A percentile compares a stretch with the other conserved stretches of the same genome.
These are phyloP conservation scores for Steccherinum ochraceum DNA, from an alignment of 768 basidiomycete genomes.

Conservation along the genomic window DNA sequence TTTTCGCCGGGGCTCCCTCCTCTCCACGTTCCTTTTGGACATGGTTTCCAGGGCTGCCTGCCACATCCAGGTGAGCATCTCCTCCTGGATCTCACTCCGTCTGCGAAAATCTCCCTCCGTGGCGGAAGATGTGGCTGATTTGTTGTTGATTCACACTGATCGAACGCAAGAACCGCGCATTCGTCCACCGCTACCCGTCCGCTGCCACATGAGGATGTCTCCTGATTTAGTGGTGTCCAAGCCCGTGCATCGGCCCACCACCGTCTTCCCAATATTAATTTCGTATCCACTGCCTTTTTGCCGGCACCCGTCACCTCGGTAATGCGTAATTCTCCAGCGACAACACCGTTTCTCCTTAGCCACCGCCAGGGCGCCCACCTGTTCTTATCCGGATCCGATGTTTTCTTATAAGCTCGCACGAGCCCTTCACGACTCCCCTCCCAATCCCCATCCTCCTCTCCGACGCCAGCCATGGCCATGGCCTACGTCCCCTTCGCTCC, in stretches of 20 bases:
- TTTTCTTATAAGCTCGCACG: constrained; percentile 2
- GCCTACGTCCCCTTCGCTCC: background rate
- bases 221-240: constrained; percentile 7
- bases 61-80: background rate
- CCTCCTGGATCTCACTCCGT: background rate
- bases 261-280: constrained; percentile 5
- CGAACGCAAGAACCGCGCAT: constrained; percentile 2
- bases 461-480: constrained; percentile 1
- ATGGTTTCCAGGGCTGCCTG: background rate
- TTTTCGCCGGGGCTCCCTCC: too few species aligned
- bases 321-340: constrained; percentile 7
- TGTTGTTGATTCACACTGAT: constrained; percentile 1
- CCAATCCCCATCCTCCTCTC: constrained; percentile 1
- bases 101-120: background rate
- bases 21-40: background rate
- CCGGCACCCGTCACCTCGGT: constrained; percentile 11
- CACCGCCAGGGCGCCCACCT: constrained; percentile 11
- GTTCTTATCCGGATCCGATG: constrained; percentile 19
- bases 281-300: constrained; percentile 6
- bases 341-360: background rate
- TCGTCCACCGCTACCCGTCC: constrained; percentile 1
- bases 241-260: constrained; percentile 7
- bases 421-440: constrained; percentile 1
- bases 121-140: background rate
- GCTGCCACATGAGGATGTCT: constrained; percentile 4